Evolutionary conservation across 169 alveolate species (phyloP).

Genomic region (Babesia ovis): DNA sequence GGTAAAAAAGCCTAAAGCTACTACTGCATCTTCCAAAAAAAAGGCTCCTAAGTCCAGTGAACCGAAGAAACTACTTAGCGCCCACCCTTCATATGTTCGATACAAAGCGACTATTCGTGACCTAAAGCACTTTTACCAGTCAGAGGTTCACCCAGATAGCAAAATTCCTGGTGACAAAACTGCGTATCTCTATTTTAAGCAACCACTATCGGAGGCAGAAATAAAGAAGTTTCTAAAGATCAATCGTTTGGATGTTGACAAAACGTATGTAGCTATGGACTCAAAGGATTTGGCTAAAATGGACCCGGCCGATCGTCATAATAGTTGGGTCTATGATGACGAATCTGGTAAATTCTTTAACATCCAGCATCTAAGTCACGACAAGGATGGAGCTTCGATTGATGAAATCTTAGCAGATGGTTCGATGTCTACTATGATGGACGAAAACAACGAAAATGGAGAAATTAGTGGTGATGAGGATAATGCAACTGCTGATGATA

Average conservation of each 20-base stretch:
- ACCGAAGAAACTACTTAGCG: background rate
- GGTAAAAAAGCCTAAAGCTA: background rate
- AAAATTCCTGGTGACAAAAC: background rate
- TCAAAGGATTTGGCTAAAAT: slow-evolving; percentile 11
- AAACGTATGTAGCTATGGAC: background rate
- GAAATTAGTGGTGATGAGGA: background rate
- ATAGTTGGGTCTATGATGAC: slow-evolving; percentile 33
- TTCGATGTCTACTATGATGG: no score
- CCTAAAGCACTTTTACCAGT: slow-evolving; percentile 22
- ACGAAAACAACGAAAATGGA: no score
- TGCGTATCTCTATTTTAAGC: slow-evolving; percentile 21
- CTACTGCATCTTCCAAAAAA: background rate
- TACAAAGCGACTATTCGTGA: slow-evolving; percentile 16
- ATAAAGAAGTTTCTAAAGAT: background rate
- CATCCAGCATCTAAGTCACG: background rate
- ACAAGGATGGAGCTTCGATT: background rate
- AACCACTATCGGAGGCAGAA: slow-evolving; percentile 4
- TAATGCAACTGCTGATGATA: no score
- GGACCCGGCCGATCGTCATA: background rate
- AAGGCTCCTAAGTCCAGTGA: background rate
- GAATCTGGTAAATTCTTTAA: background rate
- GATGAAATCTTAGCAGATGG: no score
- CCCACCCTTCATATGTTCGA: background rate
- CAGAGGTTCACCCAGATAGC: slow-evolving; percentile 6
- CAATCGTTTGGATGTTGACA: slow-evolving; percentile 5